A percentile compares a stretch with the other conserved stretches of the same genome.
Evolutionary conservation across 164 flowering plant genomes (phyloP).

Genomic region (Cinnamomum micranthum): DNA sequence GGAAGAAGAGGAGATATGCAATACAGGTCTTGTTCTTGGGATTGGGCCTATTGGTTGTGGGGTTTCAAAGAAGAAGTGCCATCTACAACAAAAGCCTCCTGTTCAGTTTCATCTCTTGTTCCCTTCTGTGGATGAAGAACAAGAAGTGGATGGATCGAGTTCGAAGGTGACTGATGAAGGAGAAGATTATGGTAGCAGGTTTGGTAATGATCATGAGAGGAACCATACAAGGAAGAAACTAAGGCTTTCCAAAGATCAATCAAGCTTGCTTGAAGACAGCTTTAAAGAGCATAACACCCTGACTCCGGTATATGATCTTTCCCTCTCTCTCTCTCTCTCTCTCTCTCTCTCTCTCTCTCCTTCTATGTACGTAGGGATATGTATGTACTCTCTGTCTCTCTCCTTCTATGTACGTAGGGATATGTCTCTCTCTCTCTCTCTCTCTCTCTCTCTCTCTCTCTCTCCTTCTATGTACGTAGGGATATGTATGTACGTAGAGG

Average conservation of each 20-base stretch:
- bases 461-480: background rate
- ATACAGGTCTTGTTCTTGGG: constrained; percentile 16
- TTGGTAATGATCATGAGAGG: background rate
- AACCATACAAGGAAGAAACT: constrained; percentile 29
- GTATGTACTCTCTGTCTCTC: no score
- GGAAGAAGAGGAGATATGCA: constrained; percentile 19
- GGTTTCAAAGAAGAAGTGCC: background rate
- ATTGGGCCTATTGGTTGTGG: constrained; percentile 5
- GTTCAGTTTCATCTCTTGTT: constrained; percentile 19
- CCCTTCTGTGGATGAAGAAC: constrained; percentile 12
- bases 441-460: no score
- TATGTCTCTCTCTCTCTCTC: background rate
- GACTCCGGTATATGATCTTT: constrained; percentile 29
- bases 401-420: background rate
- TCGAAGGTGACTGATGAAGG: constrained; percentile 10
- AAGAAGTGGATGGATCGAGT: constrained; percentile 5
- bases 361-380: background rate
- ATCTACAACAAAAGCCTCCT: background rate
- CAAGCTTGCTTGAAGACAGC: constrained; percentile 37
- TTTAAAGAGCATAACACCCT: constrained; percentile 47
- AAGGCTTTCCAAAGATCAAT: constrained; percentile 40
- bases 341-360: no score
- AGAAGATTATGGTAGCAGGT: constrained; percentile 2
- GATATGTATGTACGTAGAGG: background rate
- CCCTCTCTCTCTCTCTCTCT: background rate